Base-by-base conservation (phyloP, 108 stramenopile genomes). In the Cyclotella cryptica region DNA sequence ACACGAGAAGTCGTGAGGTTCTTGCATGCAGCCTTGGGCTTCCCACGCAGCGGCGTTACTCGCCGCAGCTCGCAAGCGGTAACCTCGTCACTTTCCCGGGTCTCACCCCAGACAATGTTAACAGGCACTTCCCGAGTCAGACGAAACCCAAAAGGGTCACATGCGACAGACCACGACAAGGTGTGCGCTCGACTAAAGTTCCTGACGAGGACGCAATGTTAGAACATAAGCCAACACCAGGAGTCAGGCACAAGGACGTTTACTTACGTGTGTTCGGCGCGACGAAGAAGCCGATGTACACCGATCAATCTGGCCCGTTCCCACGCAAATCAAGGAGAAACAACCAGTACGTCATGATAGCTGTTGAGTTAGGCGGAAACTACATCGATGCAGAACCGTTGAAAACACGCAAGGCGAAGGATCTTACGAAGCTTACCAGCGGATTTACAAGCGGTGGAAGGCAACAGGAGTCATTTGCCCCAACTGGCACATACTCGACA, bases 141-240 rank as follows among this genome's bases (percentile, higher is more conserved):
- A 63, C 12, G 44, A 61, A 74, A 44, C 19, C 18, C 30, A 53
- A 84, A 84, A 79, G 83, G n/a, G 83, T 9, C 77, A 84, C 60
- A 51, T 74, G 59, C 58, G 77, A n/a, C 77, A 79, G 39, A 30
- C 63, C n/a, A 62, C 66, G 72, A 26, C 40, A 74, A 39, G 63
- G 63, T 21, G 51, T 78, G 8, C 62, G 53, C 2, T 78, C 83
- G 51, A 84, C 83, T 15, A 73, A 84, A 69, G 57, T 61, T 0
- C 17, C 30, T 43, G 30, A 60, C 12, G 60, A 59, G 1, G 58
- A 72, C 26, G 58, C 18, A 22, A 0, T 24, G 43, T 41, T 24
- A 49, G 49, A 53, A 11, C 1, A 13, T 1, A 60, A 61, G 26
- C 59, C 57, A 15, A 61, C 0, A 18, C 55, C 35, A 26, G 47